Evolutionary conservation across 257 asterid genomes (phyloP).

Genomic region (Marsdenia floribunda): DNA sequence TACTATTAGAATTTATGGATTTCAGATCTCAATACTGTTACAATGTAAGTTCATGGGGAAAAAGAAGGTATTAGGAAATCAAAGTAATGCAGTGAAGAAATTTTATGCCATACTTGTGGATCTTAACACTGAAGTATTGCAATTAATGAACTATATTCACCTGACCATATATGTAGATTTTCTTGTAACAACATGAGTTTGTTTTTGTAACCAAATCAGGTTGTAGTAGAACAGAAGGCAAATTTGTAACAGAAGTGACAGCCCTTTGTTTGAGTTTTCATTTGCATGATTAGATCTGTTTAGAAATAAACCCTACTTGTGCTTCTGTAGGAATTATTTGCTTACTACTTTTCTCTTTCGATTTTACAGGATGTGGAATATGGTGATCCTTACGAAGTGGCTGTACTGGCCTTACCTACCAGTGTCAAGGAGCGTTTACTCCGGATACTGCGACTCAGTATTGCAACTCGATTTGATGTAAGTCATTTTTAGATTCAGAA

Average conservation of each 20-base stretch:
- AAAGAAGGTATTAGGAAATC: neutral
- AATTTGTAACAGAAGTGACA: neutral
- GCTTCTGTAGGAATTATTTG: neutral
- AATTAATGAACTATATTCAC: neutral
- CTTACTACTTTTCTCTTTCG: neutral
- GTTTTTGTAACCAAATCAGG: neutral
- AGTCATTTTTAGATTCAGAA: conserved; percentile 21
- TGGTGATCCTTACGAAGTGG: conserved; percentile 78
- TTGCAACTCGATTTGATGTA: conserved; percentile 87
- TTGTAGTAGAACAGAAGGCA: neutral
- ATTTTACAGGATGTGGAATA: conserved; percentile 35
- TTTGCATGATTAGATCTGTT: neutral
- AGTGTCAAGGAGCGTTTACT: conserved; percentile 83
- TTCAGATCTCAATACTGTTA: neutral
- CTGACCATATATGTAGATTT: neutral
- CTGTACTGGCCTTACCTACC: conserved; percentile 66
- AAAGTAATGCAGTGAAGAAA: neutral
- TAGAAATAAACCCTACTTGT: neutral
- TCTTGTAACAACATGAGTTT: neutral
- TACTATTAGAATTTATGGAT: neutral
- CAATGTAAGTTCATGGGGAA: neutral
- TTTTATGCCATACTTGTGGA: neutral
- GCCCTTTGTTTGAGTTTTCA: neutral
- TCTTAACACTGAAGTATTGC: neutral
- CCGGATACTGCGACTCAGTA: conserved; percentile 78